Conservation (phyloP, 345 rosid genomes). For the Alliaria petiolata region DNA sequence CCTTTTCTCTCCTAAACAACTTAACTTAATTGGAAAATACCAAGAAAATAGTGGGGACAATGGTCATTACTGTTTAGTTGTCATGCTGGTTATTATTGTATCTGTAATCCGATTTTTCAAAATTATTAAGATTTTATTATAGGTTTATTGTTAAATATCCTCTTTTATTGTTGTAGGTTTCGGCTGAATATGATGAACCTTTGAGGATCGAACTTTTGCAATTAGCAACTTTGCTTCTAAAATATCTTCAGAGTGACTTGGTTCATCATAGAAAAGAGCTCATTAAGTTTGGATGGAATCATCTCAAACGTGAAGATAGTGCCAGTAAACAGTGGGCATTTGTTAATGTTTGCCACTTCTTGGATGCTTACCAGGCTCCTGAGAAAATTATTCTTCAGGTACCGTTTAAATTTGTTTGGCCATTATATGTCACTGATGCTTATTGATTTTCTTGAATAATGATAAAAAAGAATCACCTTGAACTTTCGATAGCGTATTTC, state of each 20-base stretch:
- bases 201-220: slow-evolving; percentile 97
- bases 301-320: slow-evolving; percentile 99
- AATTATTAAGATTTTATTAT: slow-evolving; percentile 2
- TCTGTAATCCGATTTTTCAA: background rate
- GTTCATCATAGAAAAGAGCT: slow-evolving; percentile 98
- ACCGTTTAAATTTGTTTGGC: slow-evolving; percentile 4
- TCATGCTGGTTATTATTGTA: slow-evolving; percentile 8
- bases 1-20: slow-evolving; percentile 1
- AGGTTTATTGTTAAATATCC: slow-evolving; percentile 8
- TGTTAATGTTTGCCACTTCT: slow-evolving; percentile 97
- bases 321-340: slow-evolving; percentile 99
- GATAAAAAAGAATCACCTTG: background rate
- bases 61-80: background rate
- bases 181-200: slow-evolving; percentile 97
- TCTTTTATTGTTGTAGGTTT: slow-evolving; percentile 53
- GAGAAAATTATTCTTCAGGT: slow-evolving; percentile 99
- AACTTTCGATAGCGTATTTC: slow-evolving; percentile 6
- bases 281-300: slow-evolving; percentile 99
- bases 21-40: too few relatives aligned
- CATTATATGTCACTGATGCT: background rate
- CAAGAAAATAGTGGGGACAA: background rate
- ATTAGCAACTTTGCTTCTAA: slow-evolving; percentile 94
- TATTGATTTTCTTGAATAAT: background rate
- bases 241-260: slow-evolving; percentile 91
- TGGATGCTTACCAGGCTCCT: slow-evolving; percentile 99